A percentile compares a stretch with the other conserved stretches of the same genome.
These are phyloP conservation scores for Zymoseptoria crescenta DNA, from an alignment of 2,329 filamentous ascomycete species.

Conservation along the genomic window DNA sequence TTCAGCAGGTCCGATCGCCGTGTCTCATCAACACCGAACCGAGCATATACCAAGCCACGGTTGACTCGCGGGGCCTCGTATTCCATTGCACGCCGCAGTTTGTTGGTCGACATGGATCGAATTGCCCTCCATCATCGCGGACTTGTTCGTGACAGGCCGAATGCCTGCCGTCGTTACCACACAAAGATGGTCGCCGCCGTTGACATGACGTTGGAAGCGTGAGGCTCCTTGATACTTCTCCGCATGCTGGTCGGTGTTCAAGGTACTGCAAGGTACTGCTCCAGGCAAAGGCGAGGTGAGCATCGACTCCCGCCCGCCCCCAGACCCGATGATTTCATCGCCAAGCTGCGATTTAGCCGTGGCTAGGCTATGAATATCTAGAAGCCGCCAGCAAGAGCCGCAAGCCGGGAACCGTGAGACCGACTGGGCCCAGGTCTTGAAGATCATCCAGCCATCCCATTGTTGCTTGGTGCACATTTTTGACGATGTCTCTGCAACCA, in stretches of 20 bases:
- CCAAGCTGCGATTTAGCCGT: neutral
- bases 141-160: too few species aligned
- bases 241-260: neutral
- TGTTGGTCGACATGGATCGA: too few species aligned
- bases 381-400: neutral
- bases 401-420: neutral
- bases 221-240: too few species aligned
- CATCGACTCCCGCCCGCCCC: neutral
- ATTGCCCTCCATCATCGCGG: too few species aligned
- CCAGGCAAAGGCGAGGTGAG: neutral
- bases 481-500: neutral
- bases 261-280: neutral
- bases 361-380: too few species aligned
- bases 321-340: neutral
- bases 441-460: neutral
- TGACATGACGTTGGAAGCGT: too few species aligned
- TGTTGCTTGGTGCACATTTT: neutral
- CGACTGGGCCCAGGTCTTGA: neutral
- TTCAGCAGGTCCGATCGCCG: too few species aligned
- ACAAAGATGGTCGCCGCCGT: too few species aligned
- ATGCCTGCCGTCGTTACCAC: too few species aligned
- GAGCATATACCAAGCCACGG: neutral
- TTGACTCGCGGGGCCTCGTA: neutral
- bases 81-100: too few species aligned
- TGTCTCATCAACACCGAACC: neutral